phyloP scores from a whole-genome alignment of 78 protist genomes.

The Andalucia godoyi region DNA sequence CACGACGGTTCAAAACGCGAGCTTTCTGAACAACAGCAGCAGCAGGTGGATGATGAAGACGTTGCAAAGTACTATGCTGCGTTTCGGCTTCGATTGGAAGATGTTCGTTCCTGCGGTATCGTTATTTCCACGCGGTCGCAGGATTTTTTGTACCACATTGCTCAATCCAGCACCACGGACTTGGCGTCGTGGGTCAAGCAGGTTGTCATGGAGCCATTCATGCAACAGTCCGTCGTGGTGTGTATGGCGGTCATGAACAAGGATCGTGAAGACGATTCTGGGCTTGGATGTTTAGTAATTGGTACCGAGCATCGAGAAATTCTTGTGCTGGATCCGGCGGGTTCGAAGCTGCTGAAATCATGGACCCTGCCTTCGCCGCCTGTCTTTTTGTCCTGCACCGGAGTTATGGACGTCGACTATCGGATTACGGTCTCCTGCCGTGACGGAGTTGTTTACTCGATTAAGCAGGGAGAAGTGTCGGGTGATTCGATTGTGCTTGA shows the following conservation, averaged over 20 bases:
- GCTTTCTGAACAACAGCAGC: too few species aligned
- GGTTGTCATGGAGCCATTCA: neutral
- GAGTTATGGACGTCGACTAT: constrained; percentile 34
- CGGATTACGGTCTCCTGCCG: constrained; percentile 43
- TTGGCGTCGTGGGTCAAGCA: neutral
- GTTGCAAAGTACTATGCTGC: too few species aligned
- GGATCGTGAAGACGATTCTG: constrained; percentile 20
- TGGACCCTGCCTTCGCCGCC: constrained; percentile 3
- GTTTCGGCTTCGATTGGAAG: constrained; percentile 1
- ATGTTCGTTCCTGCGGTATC: neutral
- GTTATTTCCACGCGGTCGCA: neutral
- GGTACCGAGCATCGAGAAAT: constrained; percentile 32
- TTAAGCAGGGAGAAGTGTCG: constrained; percentile 27
- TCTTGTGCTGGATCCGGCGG: constrained; percentile 21
- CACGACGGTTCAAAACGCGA: too few species aligned
- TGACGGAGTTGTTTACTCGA: constrained; percentile 21
- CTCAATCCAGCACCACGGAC: too few species aligned
- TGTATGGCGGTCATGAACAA: constrained; percentile 41
- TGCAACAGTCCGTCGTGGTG: constrained; percentile 11
- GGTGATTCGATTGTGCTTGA: constrained; percentile 31
- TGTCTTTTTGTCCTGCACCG: constrained; percentile 4
- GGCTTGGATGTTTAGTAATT: constrained; percentile 23
- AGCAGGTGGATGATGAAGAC: too few species aligned
- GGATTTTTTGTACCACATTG: constrained; percentile 19
- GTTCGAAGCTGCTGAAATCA: neutral